A percentile compares a stretch with the other conserved stretches of the same genome.
phyloP scores from a whole-genome alignment of 352 stramenopile genomes.

The Phytophthora brassicae region DNA sequence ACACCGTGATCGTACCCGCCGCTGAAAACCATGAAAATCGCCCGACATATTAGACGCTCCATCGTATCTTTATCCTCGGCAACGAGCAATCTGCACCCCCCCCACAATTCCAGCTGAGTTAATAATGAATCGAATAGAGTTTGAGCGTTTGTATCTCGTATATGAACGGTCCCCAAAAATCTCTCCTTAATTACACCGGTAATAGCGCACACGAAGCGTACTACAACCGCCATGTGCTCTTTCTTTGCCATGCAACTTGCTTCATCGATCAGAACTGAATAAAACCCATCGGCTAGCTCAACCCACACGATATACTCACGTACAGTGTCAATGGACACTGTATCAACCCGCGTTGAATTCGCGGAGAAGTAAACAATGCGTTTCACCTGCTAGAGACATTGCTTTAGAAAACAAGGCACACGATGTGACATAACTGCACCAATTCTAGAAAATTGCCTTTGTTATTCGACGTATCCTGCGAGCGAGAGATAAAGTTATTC shows the following conservation, averaged over 20 bases:
- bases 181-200: not conserved
- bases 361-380: not conserved
- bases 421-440: not conserved
- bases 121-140: too few relatives aligned
- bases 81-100: not conserved
- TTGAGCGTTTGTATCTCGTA: too few relatives aligned
- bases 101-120: too few relatives aligned
- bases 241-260: constrained; percentile 3
- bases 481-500: not conserved
- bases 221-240: constrained; percentile 2
- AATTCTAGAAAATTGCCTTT: constrained; percentile 13
- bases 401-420: not conserved
- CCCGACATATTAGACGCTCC: not conserved
- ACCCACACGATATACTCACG: not conserved
- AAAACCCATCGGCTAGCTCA: not conserved
- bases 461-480: not conserved
- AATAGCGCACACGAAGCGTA: not conserved
- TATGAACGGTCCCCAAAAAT: not conserved
- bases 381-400: not conserved
- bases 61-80: not conserved
- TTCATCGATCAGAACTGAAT: constrained; percentile 4
- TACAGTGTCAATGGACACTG: not conserved
- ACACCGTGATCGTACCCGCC: not conserved
- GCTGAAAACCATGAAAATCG: not conserved
- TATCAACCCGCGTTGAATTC: not conserved